Evolutionary conservation across 2,329 filamentous ascomycete genomes (phyloP).

Genomic region (Rhytidhysteron rufulum): DNA sequence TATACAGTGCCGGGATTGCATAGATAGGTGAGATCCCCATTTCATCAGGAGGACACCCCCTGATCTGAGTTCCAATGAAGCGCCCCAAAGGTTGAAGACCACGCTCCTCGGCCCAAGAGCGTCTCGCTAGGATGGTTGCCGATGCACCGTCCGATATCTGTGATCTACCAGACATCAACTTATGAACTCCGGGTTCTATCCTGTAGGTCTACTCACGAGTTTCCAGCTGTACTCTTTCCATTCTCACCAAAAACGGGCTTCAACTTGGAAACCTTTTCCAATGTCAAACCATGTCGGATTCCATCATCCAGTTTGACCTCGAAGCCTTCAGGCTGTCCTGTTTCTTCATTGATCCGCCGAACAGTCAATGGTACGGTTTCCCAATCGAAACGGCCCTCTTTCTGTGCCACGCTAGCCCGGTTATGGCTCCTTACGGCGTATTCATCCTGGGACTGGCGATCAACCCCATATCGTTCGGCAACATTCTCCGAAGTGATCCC

Average conservation of each 20-base stretch:
- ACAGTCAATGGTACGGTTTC: constrained; percentile 88
- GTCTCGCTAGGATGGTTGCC: constrained; percentile 85
- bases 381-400: constrained; percentile 82
- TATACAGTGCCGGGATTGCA: constrained; percentile 74
- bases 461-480: constrained; percentile 78
- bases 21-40: constrained; percentile 87
- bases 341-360: constrained; percentile 73
- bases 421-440: constrained; percentile 85
- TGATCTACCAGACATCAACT: constrained; percentile 50
- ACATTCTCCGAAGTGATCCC: constrained; percentile 99
- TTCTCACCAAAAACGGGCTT: constrained; percentile 85
- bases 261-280: constrained; percentile 75
- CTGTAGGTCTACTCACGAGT: constrained; percentile 44
- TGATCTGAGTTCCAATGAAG: constrained; percentile 87
- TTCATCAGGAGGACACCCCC: constrained; percentile 84
- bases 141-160: constrained; percentile 94
- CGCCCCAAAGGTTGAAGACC: constrained; percentile 89
- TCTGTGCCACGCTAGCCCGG: constrained; percentile 82
- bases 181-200: constrained; percentile 4
- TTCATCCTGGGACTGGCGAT: constrained; percentile 73
- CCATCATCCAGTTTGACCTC: constrained; percentile 84
- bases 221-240: constrained; percentile 88
- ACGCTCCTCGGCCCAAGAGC: constrained; percentile 79
- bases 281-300: constrained; percentile 83
- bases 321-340: constrained; percentile 69